A percentile compares a stretch with the other conserved stretches of the same genome.
Evolutionary conservation across 495 filamentous ascomycete species (phyloP).

Genomic region (Delitschia confertaspora): DNA sequence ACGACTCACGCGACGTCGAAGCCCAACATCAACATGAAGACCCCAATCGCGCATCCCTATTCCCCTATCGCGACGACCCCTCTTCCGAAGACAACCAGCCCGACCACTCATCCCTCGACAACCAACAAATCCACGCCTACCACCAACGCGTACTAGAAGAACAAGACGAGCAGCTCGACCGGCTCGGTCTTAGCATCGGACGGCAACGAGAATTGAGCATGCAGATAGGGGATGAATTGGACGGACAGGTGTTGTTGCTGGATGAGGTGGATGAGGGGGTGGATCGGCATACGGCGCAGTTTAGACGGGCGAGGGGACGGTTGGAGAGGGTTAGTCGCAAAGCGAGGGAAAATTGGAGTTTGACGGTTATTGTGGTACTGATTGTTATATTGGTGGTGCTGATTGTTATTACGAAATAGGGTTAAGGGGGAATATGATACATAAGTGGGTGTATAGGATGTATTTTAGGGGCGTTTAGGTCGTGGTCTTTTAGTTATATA

Average conservation of each 20-base stretch:
- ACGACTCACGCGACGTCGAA: slow-evolving; percentile 39
- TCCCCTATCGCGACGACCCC: slow-evolving; percentile 58
- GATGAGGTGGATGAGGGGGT: slow-evolving; percentile 79
- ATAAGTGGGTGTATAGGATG: no score
- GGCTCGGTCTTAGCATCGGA: slow-evolving; percentile 74
- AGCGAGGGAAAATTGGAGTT: slow-evolving; percentile 37
- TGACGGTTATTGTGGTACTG: slow-evolving; percentile 36
- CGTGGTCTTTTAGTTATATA: no score
- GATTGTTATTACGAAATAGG: slow-evolving; percentile 36
- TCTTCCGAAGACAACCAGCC: slow-evolving; percentile 28
- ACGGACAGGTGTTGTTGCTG: slow-evolving; percentile 76
- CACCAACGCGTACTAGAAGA: slow-evolving; percentile 70
- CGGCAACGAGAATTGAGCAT: slow-evolving; percentile 88
- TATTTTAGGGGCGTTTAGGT: no score
- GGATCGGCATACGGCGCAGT: slow-evolving; percentile 66
- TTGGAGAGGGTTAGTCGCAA: slow-evolving; percentile 33
- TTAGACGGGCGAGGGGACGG: slow-evolving; percentile 64
- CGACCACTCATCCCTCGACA: slow-evolving; percentile 61
- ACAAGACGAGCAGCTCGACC: slow-evolving; percentile 89
- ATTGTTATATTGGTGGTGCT: slow-evolving; percentile 36
- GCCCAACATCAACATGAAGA: slow-evolving; percentile 43
- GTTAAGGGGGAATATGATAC: no score
- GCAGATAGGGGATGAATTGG: slow-evolving; percentile 93
- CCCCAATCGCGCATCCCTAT: slow-evolving; percentile 51
- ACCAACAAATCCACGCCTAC: slow-evolving; percentile 80